Base-by-base conservation (phyloP, 768 basidiomycete species). In the Suillus ampliporus region DNA sequence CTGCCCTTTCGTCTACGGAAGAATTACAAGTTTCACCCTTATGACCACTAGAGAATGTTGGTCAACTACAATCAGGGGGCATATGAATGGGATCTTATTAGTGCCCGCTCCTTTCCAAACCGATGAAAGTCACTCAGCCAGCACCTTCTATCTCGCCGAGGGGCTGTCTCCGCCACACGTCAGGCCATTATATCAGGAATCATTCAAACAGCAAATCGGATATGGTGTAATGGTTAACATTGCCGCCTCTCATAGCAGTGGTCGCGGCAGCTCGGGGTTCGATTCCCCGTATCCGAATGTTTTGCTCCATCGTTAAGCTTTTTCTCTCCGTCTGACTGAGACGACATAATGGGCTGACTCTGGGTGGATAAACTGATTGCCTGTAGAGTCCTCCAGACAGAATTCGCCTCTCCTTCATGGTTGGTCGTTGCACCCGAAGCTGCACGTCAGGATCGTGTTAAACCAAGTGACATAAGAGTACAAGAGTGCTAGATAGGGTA, bases 221-320 rank as follows among this genome's bases (percentile, higher is more conserved):
- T 86, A 85, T 84, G 83, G 84, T 86, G 84, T 85, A 86, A 86
- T 74, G 84, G 84, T 82, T 83, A 86, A 83, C 84, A 84, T 86
- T 84, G 78, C 84, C 83, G 84, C 84, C 84, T 86, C 78, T 84
- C 84, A 84, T 31, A 31, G 31, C 6, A 31, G 31, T 31, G 31
- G 3, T 31, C 78, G 76, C 76, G 76, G 78, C 69, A 78, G 78
- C 74, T 79, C 77, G 77, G 78, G 77, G 75, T 71, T 71, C 69
- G 70, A 71, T 68, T 71, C 69, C 70, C 69, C 67, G 69, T 67
- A 70, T 64, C 65, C 65, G 65, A 66, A 56, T 19, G 10, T 11
- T 26, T 54, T 37, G 17, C 2, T 26, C 19, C 26, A n/a, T 17
- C 26, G 4, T 48, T 13, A 7, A 5, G 9, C 38, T 40, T 10